These are phyloP conservation scores for Diophrys appendiculata DNA, from an alignment of 73 alveolate genomes.

Conservation along the genomic window DNA sequence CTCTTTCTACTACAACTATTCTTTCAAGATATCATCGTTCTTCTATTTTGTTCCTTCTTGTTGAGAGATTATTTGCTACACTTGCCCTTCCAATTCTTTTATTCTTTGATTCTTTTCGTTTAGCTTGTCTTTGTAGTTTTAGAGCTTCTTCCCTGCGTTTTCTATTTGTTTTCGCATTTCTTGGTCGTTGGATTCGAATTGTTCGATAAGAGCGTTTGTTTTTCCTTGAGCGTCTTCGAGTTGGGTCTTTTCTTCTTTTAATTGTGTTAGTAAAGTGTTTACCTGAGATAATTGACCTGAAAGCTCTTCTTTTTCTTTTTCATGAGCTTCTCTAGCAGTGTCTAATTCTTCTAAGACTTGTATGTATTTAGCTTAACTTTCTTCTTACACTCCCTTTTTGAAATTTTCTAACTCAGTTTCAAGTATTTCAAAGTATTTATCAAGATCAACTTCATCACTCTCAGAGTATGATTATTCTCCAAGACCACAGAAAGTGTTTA, in stretches of 20 bases:
- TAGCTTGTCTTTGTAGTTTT: neutral
- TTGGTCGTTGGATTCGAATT: neutral
- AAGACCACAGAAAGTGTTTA: conserved; percentile 20
- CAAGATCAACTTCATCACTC: conserved; percentile 59
- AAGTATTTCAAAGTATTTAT: conserved; percentile 45
- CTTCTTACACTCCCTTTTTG: conserved; percentile 17
- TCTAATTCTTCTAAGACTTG: conserved; percentile 18
- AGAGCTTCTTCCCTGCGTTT: neutral
- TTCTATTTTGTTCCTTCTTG: neutral
- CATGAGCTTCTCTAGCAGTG: neutral
- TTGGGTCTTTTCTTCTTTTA: conserved; percentile 1
- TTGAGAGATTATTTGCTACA: neutral
- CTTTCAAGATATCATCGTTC: too few species aligned
- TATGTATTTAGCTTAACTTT: conserved; percentile 7
- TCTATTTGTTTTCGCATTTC: neutral
- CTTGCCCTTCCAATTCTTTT: neutral
- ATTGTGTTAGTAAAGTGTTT: neutral
- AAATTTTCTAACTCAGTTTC: conserved; percentile 28
- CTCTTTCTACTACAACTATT: neutral
- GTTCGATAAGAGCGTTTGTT: neutral
- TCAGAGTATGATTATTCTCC: conserved; percentile 57
- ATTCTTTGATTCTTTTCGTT: neutral
- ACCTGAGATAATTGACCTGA: neutral
- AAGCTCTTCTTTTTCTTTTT: neutral
- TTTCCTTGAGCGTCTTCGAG: neutral